Evolutionary conservation across 441 rosid genomes (phyloP).

Genomic region (Hypseocharis bilobata): DNA sequence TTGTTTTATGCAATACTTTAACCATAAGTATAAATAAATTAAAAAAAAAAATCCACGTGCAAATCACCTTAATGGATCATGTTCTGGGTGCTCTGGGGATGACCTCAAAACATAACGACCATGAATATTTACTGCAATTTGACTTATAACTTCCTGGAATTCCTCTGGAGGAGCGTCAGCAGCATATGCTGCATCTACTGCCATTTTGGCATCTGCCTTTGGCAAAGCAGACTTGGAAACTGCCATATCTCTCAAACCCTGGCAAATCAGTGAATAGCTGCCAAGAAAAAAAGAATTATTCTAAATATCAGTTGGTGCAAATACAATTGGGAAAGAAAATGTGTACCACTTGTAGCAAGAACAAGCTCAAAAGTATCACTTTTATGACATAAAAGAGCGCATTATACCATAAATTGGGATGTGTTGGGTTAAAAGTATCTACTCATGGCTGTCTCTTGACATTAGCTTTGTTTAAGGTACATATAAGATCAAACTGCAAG

Average conservation of each 20-base stretch:
- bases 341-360: neutral
- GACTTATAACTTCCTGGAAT: slow-evolving; percentile 43
- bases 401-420: neutral
- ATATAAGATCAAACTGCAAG: neutral
- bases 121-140: slow-evolving; percentile 48
- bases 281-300: slow-evolving; percentile 20
- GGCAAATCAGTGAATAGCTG: slow-evolving; percentile 56
- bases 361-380: no score
- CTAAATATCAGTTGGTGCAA: neutral
- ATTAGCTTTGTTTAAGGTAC: neutral
- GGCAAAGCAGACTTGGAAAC: slow-evolving; percentile 51
- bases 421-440: neutral
- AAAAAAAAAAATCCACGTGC: no score
- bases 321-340: neutral
- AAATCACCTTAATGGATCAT: slow-evolving; percentile 53
- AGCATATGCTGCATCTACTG: slow-evolving; percentile 44
- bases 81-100: slow-evolving; percentile 62
- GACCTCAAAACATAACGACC: slow-evolving; percentile 56
- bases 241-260: slow-evolving; percentile 57
- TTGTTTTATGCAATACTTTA: neutral
- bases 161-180: slow-evolving; percentile 53
- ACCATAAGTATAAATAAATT: no score
- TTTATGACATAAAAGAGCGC: neutral
- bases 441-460: neutral
- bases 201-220: slow-evolving; percentile 57